phyloP scores from a whole-genome alignment of 2,329 filamentous ascomycete species.

The Monilinia fructicola region DNA sequence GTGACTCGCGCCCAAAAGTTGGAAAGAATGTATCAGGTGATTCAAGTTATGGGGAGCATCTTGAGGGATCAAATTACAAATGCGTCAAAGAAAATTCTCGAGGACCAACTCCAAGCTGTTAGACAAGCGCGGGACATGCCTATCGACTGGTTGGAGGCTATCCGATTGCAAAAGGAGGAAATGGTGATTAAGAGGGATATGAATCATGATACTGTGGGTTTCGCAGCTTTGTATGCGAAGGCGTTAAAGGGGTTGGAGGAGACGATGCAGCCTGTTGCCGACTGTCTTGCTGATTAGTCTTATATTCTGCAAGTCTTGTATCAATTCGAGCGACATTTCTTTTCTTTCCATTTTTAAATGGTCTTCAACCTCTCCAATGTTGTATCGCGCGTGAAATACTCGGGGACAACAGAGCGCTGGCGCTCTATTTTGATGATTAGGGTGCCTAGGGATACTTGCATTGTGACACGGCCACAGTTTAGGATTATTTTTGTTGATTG shows the following conservation, averaged over 20 bases:
- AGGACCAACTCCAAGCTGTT: not conserved
- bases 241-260: not conserved
- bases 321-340: not conserved
- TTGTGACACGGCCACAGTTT: not conserved
- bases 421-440: not conserved
- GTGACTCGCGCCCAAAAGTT: not conserved
- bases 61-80: not conserved
- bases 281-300: not conserved
- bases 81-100: not conserved
- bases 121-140: not conserved
- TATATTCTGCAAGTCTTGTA: not conserved
- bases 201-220: not conserved
- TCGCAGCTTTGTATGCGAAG: not conserved
- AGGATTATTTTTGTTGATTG: not conserved
- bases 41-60: not conserved
- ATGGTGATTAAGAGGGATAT: not conserved
- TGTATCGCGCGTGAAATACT: not conserved
- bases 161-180: not conserved
- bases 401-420: not conserved
- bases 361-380: not conserved
- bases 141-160: not conserved
- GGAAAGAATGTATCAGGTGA: not conserved
- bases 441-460: not conserved
- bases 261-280: not conserved
- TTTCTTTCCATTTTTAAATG: not conserved